Percentiles rank a stretch among this genome's conserved stretches.
These are phyloP conservation scores for Magnolia sinica DNA, from an alignment of 164 flowering plant species.

Conservation along the genomic window DNA sequence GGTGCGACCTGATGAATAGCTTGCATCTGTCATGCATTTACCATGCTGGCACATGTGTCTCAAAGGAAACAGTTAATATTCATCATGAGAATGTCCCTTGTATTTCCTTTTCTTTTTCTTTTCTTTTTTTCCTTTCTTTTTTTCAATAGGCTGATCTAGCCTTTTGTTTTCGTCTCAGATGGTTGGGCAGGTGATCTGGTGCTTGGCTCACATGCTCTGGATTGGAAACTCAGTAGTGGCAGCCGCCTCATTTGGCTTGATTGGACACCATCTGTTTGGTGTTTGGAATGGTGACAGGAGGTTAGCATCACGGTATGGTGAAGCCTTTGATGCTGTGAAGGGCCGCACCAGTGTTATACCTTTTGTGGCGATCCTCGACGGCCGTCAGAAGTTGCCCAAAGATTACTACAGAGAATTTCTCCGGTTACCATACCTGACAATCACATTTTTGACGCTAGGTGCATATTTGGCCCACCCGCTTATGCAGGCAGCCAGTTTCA, in stretches of 20 bases:
- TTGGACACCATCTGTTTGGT: conserved; percentile 91
- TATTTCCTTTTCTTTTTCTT: too few species aligned
- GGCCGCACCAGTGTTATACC: conserved; percentile 80
- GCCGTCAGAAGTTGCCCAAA: conserved; percentile 83
- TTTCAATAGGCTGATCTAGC: background rate
- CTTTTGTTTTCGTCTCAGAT: conserved; percentile 37
- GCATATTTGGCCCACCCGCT: conserved; percentile 85
- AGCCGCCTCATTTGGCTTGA: conserved; percentile 89
- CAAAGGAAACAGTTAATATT: too few species aligned
- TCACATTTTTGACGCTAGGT: conserved; percentile 70
- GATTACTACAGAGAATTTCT: conserved; percentile 82
- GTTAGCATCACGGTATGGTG: conserved; percentile 64
- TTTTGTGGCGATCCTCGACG: conserved; percentile 90
- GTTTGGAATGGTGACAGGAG: conserved; percentile 98
- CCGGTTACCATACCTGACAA: conserved; percentile 66
- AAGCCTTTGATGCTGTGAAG: conserved; percentile 74
- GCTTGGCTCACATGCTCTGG: conserved; percentile 92
- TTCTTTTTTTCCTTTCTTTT: background rate
- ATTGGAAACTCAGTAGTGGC: conserved; percentile 85
- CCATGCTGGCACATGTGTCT: too few species aligned
- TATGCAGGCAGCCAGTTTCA: conserved; percentile 78
- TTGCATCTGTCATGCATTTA: too few species aligned
- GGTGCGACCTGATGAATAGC: too few species aligned
- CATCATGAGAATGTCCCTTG: too few species aligned
- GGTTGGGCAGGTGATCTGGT: conserved; percentile 99